phyloP scores from a whole-genome alignment of 371 early-diverging fungal genomes.

The Rhizopus sp. region DNA sequence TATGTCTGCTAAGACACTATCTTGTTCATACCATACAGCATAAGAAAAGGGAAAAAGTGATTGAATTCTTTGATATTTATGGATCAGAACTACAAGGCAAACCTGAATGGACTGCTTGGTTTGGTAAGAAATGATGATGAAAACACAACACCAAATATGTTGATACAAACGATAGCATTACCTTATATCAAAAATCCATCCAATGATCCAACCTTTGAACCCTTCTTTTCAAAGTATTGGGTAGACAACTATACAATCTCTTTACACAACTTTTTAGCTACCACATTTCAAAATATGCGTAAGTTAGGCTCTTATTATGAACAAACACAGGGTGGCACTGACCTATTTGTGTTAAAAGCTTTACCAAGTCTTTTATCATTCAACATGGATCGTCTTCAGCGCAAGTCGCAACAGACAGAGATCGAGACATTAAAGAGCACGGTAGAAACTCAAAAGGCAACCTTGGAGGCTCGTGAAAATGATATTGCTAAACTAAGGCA shows the following conservation, averaged over 20 bases:
- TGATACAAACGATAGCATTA: conserved; percentile 37
- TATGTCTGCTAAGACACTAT: conserved; percentile 62
- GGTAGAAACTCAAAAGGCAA: conserved; percentile 53
- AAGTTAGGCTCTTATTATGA: conserved; percentile 21
- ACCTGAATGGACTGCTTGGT: conserved; percentile 70
- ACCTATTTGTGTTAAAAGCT: conserved; percentile 33
- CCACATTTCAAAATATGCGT: conserved; percentile 72
- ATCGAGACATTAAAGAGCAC: conserved; percentile 56
- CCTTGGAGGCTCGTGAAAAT: conserved; percentile 53
- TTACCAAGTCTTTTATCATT: conserved; percentile 63
- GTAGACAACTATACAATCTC: conserved; percentile 66
- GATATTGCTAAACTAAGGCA: conserved; percentile 52
- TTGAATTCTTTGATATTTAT: conserved; percentile 65
- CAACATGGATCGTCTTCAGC: conserved; percentile 59
- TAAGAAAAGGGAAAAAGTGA: conserved; percentile 58
- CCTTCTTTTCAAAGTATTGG: conserved; percentile 69
- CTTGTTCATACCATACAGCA: conserved; percentile 66
- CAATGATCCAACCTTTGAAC: conserved; percentile 63
- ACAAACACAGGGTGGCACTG: background rate
- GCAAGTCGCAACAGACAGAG: conserved; percentile 59
- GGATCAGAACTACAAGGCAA: conserved; percentile 63
- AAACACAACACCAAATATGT: background rate
- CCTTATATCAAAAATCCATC: conserved; percentile 67
- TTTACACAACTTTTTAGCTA: conserved; percentile 66
- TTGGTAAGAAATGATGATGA: conserved; percentile 45